These are phyloP conservation scores for Xylaria sp. DNA, from an alignment of 2,329 filamentous ascomycete genomes.

Conservation along the genomic window DNA sequence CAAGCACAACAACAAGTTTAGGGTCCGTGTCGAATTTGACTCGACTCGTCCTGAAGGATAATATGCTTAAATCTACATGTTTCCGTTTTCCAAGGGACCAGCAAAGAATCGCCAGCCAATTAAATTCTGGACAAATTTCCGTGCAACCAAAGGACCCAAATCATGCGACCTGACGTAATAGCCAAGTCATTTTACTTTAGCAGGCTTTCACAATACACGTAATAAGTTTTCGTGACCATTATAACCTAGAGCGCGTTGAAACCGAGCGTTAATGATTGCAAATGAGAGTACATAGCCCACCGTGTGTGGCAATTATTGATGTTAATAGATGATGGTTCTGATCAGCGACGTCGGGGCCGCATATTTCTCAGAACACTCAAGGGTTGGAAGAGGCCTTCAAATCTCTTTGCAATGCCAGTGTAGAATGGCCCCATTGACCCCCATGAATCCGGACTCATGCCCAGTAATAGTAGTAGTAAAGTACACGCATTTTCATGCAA, in stretches of 20 bases:
- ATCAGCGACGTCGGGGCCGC: neutral
- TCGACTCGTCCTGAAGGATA: neutral
- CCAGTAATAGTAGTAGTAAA: conserved; percentile 32
- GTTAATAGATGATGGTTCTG: neutral
- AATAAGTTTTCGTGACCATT: neutral
- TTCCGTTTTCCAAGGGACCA: neutral
- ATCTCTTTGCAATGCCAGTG: conserved; percentile 14
- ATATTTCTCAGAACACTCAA: conserved; percentile 1
- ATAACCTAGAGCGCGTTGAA: neutral
- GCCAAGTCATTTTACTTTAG: conserved; percentile 4
- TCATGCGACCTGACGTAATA: conserved; percentile 31
- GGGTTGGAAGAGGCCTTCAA: conserved; percentile 1
- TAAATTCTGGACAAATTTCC: neutral
- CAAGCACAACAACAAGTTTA: neutral
- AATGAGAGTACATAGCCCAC: neutral
- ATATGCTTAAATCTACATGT: neutral
- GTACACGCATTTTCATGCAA: conserved; percentile 36
- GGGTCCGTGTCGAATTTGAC: too few relatives aligned
- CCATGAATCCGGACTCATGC: conserved; percentile 3
- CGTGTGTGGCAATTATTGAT: neutral
- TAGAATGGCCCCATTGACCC: conserved; percentile 9
- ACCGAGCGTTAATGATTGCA: neutral
- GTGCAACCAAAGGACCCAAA: neutral
- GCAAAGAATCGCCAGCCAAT: conserved; percentile 6
- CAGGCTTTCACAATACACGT: neutral